Conservation (phyloP, 2,329 filamentous ascomycete species). For the Chaetomium sp. region DNA sequence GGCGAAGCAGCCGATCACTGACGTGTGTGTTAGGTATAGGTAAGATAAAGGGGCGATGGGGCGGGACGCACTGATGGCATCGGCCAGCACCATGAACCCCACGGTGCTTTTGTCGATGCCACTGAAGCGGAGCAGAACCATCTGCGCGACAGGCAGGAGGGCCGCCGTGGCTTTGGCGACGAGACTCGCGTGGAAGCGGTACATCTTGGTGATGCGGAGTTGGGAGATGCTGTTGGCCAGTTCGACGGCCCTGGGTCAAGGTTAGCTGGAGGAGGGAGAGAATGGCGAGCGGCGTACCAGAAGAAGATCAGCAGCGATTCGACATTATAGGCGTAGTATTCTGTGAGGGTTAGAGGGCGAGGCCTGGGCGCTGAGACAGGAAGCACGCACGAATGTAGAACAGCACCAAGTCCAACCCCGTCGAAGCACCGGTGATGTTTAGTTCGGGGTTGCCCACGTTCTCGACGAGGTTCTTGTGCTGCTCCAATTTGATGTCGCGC, state of each 20-base stretch:
- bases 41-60: background rate
- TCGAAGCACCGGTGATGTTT: constrained; percentile 46
- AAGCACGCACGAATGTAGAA: constrained; percentile 51
- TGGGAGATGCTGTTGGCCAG: constrained; percentile 34
- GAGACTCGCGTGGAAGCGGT: constrained; percentile 27
- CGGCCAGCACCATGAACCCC: constrained; percentile 31
- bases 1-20: constrained; percentile 47
- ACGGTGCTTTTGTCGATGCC: constrained; percentile 24
- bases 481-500: constrained; percentile 44
- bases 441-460: constrained; percentile 46
- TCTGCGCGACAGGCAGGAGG: constrained; percentile 28
- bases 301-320: constrained; percentile 50
- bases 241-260: constrained; percentile 30
- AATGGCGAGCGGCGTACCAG: constrained; percentile 42
- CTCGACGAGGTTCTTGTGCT: constrained; percentile 43
- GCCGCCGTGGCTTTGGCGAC: constrained; percentile 28
- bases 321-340: constrained; percentile 55
- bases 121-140: constrained; percentile 30
- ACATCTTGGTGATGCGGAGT: constrained; percentile 24
- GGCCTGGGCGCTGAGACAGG: background rate
- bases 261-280: constrained; percentile 5
- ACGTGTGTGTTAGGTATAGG: background rate
- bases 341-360: constrained; percentile 39
- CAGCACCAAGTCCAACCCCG: constrained; percentile 46
- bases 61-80: constrained; percentile 32